A percentile compares a stretch with the other conserved stretches of the same genome.
These are phyloP conservation scores for Claviceps purpurea DNA, from an alignment of 2,329 filamentous ascomycete species.

Conservation along the genomic window DNA sequence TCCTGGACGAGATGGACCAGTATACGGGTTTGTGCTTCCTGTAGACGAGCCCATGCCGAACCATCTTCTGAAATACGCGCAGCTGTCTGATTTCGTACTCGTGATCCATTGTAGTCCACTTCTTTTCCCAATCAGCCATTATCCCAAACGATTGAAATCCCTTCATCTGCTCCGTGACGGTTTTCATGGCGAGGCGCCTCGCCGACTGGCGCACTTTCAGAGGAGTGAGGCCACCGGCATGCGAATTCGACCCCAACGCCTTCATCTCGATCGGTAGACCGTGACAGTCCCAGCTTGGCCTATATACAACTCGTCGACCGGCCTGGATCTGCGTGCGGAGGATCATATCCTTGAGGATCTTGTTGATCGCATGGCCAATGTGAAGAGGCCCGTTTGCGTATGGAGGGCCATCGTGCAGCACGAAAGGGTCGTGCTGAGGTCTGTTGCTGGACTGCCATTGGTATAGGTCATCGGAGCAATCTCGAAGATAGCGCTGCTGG, in stretches of 20 bases:
- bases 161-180: conserved; percentile 59
- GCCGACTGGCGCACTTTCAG: conserved; percentile 52
- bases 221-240: conserved; percentile 30
- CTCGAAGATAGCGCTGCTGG: conserved; percentile 48
- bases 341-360: conserved; percentile 91
- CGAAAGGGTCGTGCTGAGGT: conserved; percentile 48
- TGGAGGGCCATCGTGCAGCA: conserved; percentile 88
- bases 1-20: conserved; percentile 69
- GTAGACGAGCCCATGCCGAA: conserved; percentile 60
- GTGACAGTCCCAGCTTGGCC: conserved; percentile 96
- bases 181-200: conserved; percentile 50
- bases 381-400: conserved; percentile 92
- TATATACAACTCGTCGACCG: conserved; percentile 58
- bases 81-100: conserved; percentile 64
- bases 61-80: conserved; percentile 62
- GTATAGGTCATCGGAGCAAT: conserved; percentile 81
- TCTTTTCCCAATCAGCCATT: conserved; percentile 67
- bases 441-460: conserved; percentile 60
- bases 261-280: conserved; percentile 95
- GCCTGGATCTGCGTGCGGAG: conserved; percentile 66
- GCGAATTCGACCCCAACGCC: conserved; percentile 49
- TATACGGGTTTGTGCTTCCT: conserved; percentile 72
- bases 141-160: conserved; percentile 61
- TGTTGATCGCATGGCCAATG: conserved; percentile 90
- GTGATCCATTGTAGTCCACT: conserved; percentile 68